phyloP scores from a whole-genome alignment of 2,329 filamentous ascomycete species.

The Trichoderma semiorbis region DNA sequence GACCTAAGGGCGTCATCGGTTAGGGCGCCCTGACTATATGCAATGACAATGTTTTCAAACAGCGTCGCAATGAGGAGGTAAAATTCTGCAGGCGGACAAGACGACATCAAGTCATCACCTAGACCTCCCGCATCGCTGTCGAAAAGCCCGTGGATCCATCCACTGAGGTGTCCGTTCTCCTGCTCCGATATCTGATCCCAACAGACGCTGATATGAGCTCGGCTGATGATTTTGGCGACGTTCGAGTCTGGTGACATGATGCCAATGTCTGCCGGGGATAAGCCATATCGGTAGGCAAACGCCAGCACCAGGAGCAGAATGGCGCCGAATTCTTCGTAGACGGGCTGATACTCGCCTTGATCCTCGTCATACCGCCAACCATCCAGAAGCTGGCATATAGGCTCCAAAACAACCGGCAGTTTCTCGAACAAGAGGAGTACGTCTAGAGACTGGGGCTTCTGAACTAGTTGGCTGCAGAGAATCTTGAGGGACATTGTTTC shows the following conservation, averaged over 20 bases:
- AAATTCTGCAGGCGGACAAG: constrained; percentile 78
- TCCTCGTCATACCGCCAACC: constrained; percentile 80
- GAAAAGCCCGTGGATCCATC: constrained; percentile 76
- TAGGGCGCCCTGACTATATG: constrained; percentile 62
- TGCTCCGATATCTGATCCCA: constrained; percentile 60
- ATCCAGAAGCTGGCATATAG: constrained; percentile 71
- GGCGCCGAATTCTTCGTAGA: constrained; percentile 82
- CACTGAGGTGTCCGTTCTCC: constrained; percentile 63
- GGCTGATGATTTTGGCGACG: constrained; percentile 61
- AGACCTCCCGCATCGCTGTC: constrained; percentile 70
- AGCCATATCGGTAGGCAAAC: constrained; percentile 70
- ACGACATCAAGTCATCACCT: constrained; percentile 76
- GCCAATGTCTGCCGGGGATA: constrained; percentile 63
- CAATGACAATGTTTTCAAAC: constrained; percentile 71
- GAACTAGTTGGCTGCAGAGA: constrained; percentile 69
- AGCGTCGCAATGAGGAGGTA: constrained; percentile 74
- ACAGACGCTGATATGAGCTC: constrained; percentile 54
- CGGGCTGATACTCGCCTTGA: constrained; percentile 77
- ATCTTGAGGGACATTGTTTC: constrained; percentile 78
- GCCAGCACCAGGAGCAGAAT: constrained; percentile 71
- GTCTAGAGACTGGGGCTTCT: constrained; percentile 68
- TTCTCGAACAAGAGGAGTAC: constrained; percentile 74
- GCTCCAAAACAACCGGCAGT: constrained; percentile 64
- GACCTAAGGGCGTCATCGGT: constrained; percentile 68
- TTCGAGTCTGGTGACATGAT: constrained; percentile 59